Conservation (phyloP, 148 eudicot species). For the Polygonum maritimum region DNA sequence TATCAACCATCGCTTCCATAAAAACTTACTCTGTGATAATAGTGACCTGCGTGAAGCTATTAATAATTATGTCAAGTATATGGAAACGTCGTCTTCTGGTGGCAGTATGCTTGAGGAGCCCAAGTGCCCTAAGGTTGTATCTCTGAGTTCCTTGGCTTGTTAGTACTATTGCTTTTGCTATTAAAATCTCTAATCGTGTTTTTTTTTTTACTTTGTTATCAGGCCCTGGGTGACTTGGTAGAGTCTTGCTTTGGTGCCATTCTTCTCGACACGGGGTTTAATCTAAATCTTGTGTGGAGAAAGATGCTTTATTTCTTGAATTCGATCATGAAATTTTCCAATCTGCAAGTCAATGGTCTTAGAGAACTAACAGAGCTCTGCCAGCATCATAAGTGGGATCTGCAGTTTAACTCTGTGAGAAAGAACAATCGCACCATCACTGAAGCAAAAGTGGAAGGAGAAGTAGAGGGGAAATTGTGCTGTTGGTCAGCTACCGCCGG, state of each 20-base stretch:
- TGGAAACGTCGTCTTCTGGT: conserved; percentile 21
- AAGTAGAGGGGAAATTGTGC: conserved; percentile 19
- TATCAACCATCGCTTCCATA: conserved; percentile 41
- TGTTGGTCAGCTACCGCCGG: conserved; percentile 32
- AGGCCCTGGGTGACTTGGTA: conserved; percentile 95
- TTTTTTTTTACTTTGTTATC: conserved; percentile 15
- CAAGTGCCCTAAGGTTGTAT: conserved; percentile 73
- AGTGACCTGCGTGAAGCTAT: conserved; percentile 37
- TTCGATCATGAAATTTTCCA: conserved; percentile 52
- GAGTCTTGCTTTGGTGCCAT: conserved; percentile 89
- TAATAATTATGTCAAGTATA: conserved; percentile 37
- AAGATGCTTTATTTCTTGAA: conserved; percentile 60
- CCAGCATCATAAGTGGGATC: conserved; percentile 43
- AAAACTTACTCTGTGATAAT: conserved; percentile 51
- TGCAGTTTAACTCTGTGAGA: conserved; percentile 29
- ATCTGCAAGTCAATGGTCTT: conserved; percentile 51
- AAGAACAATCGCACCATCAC: conserved; percentile 33
- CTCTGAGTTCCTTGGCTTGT: neutral
- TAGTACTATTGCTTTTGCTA: neutral
- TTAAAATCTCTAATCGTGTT: neutral
- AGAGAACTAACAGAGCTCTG: conserved; percentile 77
- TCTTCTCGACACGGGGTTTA: conserved; percentile 78
- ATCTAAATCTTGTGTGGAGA: conserved; percentile 62
- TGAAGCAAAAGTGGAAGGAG: conserved; percentile 34
- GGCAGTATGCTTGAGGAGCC: conserved; percentile 42